Conservation (phyloP, 179 eudicot genomes). For the Drosera spatulata region DNA sequence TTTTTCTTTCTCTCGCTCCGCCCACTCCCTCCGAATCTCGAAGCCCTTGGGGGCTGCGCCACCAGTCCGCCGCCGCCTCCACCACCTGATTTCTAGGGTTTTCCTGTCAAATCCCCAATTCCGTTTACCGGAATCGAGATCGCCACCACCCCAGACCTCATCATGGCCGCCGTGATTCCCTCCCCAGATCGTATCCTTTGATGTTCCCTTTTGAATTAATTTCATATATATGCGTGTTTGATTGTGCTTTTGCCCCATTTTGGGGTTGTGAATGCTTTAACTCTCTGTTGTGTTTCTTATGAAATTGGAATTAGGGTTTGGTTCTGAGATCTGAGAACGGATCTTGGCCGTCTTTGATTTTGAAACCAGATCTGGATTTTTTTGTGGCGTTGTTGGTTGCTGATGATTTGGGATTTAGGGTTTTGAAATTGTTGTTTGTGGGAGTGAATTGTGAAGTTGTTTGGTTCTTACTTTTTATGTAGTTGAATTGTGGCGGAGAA, state of each 20-base stretch:
- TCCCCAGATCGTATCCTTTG: constrained; percentile 62
- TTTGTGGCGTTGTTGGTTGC: too few relatives aligned
- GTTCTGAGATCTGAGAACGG: too few relatives aligned
- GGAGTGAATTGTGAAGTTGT: too few relatives aligned
- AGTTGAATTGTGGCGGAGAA: not conserved
- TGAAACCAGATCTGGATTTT: too few relatives aligned
- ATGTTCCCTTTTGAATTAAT: not conserved
- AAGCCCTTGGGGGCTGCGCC: constrained; percentile 17
- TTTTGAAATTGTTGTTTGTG: too few relatives aligned
- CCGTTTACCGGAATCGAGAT: constrained; percentile 14
- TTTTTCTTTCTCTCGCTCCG: not conserved
- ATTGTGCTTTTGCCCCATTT: not conserved
- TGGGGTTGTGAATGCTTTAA: not conserved
- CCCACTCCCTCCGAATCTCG: constrained; percentile 13
- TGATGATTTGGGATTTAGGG: too few relatives aligned
- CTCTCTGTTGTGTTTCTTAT: not conserved
- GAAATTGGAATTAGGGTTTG: too few relatives aligned
- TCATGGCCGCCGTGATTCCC: constrained; percentile 59
- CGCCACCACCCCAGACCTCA: constrained; percentile 11
- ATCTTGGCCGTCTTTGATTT: too few relatives aligned
- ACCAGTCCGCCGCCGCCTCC: constrained; percentile 1
- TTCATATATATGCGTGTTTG: not conserved
- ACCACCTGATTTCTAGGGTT: constrained; percentile 8
- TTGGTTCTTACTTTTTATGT: not conserved
- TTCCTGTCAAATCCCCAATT: not conserved